Evolutionary conservation across 192 early-diverging fungal species (phyloP).

Genomic region (Backusella sp.): DNA sequence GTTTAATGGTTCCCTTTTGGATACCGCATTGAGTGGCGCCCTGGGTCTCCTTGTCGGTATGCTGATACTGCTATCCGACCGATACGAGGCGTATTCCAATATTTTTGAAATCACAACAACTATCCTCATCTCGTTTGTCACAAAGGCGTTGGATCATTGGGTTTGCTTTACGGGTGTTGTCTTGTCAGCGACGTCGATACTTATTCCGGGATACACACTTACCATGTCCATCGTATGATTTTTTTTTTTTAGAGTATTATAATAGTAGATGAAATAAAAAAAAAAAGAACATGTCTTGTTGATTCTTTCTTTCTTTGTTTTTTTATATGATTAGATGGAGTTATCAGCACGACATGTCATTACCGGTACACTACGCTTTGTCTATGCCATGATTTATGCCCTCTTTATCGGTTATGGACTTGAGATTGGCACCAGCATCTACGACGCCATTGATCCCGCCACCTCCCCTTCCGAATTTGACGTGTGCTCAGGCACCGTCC

Average conservation of each 20-base stretch:
- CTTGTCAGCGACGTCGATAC: slow-evolving; percentile 40
- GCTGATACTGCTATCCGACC: slow-evolving; percentile 56
- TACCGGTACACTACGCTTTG: slow-evolving; percentile 67
- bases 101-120: slow-evolving; percentile 52
- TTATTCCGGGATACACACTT: slow-evolving; percentile 72
- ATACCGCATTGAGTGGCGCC: slow-evolving; percentile 44
- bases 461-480: slow-evolving; percentile 6
- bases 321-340: slow-evolving; percentile 55
- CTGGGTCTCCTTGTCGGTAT: slow-evolving; percentile 58
- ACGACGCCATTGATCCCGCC: slow-evolving; percentile 14
- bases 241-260: background rate
- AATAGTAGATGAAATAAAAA: too few species aligned
- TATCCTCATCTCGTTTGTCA: slow-evolving; percentile 22
- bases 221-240: slow-evolving; percentile 65
- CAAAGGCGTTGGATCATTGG: slow-evolving; percentile 12
- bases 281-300: background rate
- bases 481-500: slow-evolving; percentile 10
- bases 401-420: slow-evolving; percentile 76
- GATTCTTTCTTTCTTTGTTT: background rate
- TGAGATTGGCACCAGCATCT: slow-evolving; percentile 31
- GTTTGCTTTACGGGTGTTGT: slow-evolving; percentile 26
- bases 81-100: slow-evolving; percentile 57
- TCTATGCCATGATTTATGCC: slow-evolving; percentile 44
- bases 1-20: slow-evolving; percentile 58
- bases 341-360: slow-evolving; percentile 86